A percentile compares a stretch with the other conserved stretches of the same genome.
phyloP scores from a whole-genome alignment of 148 eudicot species.

The Rhododendron kiyosumense region DNA sequence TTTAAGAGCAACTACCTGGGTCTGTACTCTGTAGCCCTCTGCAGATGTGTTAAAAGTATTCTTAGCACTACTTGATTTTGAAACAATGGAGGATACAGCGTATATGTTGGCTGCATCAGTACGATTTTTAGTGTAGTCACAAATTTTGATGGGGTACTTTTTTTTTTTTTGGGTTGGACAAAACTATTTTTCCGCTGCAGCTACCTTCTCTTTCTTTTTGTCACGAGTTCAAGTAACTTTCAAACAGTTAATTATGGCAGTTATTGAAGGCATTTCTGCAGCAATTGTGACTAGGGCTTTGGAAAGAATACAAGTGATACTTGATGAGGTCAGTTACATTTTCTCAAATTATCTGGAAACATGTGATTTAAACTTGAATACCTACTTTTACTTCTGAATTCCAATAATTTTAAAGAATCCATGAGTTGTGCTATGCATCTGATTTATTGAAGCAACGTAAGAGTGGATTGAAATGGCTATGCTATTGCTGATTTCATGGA shows the following conservation, averaged over 20 bases:
- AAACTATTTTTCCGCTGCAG: neutral
- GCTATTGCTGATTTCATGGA: neutral
- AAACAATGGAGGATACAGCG: neutral
- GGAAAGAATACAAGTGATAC: conserved; percentile 17
- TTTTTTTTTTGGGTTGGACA: neutral
- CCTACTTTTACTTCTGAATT: neutral
- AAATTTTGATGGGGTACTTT: neutral
- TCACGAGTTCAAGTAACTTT: conserved; percentile 1
- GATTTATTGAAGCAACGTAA: neutral
- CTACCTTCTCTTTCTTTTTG: conserved; percentile 2
- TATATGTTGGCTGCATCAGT: neutral
- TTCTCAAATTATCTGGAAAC: neutral
- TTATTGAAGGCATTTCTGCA: conserved; percentile 17
- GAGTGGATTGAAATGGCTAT: neutral
- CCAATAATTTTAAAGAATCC: neutral
- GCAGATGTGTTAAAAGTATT: neutral
- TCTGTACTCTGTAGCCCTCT: neutral
- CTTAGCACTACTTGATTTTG: neutral
- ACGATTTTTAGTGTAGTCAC: neutral
- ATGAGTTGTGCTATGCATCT: neutral
- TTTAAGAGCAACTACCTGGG: neutral
- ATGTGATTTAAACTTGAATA: conserved; percentile 1
- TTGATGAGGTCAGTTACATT: conserved; percentile 21
- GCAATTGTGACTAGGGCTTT: conserved; percentile 18
- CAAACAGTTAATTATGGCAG: conserved; percentile 12